Base-by-base conservation (phyloP, 345 rosid genomes). In the Trapa incisa region DNA sequence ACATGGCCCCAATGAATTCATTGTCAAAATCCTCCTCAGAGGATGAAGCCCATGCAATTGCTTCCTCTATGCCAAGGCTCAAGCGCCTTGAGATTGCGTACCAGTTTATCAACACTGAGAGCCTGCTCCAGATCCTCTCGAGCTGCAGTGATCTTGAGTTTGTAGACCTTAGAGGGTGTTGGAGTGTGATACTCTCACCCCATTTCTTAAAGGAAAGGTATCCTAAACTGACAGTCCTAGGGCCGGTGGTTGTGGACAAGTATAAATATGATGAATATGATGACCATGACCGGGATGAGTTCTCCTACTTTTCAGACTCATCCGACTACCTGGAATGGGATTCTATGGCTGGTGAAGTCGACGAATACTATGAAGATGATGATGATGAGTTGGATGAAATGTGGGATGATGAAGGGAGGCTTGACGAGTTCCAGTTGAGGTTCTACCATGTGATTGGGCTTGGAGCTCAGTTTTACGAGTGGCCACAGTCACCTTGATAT, bases 101-200 rank as follows among this genome's bases (percentile, higher is more conserved):
- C 76, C 78, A 81, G 53, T 76, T 78, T 47, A 75, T 92, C 52
- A 82, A 84, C 81, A 82, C 91, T 1, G 81, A 77, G 62, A 80
- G 85, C 39, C 84, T 88, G 47, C 74, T 85, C 32, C 73, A 80
- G 64, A 82, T 89, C 77, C 78, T 92, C 22, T 76, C 81, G 0
- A 61, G 80, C 72, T 89, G 98, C 68, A 56, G 78, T 1, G 74
- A 76, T 65, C 94, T 92, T 0, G 96, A 89, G 70, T 84, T 74
- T 74, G 67, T 89, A 77, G 96, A 92, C 70, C 75, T 89, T 75
- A 84, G 96, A 79, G 98, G 98, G 4, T 88, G 98, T 72, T 88
- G 96, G 92, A 80, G 84, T 63, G 96, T 84, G 54, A 82, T 81
- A 53, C 83, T 89, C 1, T 91, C 85, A 45, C 75, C 74, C 66